A percentile compares a stretch with the other conserved stretches of the same genome.
phyloP scores from a whole-genome alignment of 139 green algal genomes.

The Zygnema circumcarinatum region DNA sequence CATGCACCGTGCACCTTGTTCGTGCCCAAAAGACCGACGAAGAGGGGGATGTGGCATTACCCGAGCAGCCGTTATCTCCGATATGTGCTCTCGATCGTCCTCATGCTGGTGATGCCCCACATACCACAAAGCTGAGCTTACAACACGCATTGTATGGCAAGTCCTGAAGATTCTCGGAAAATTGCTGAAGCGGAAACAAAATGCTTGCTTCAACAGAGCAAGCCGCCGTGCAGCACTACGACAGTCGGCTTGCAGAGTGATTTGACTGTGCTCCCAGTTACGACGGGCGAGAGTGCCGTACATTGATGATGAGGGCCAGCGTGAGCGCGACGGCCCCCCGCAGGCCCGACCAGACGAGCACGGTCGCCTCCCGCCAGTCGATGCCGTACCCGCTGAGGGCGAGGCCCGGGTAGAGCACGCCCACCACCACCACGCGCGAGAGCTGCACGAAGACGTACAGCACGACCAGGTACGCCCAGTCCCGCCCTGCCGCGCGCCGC shows the following conservation, averaged over 20 bases:
- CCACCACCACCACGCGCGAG: conserved; percentile 36
- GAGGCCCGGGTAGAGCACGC: conserved; percentile 52
- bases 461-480: conserved; percentile 55
- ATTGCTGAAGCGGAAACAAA: too few relatives aligned
- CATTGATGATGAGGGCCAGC: conserved; percentile 42
- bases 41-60: too few relatives aligned
- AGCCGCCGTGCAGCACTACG: too few relatives aligned
- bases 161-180: too few relatives aligned
- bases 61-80: neutral
- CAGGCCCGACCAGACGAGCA: conserved; percentile 45
- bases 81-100: neutral
- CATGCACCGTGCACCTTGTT: too few relatives aligned
- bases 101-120: neutral
- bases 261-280: too few relatives aligned
- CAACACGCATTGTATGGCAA: too few relatives aligned
- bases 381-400: conserved; percentile 51
- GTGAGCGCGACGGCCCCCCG: conserved; percentile 53
- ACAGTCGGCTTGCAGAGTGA: too few relatives aligned
- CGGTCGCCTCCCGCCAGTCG: conserved; percentile 43
- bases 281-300: too few relatives aligned
- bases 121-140: neutral
- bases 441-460: conserved; percentile 56
- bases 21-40: too few relatives aligned
- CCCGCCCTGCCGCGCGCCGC: conserved; percentile 25
- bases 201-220: too few relatives aligned